These are phyloP conservation scores for Corymbia calophylla DNA, from an alignment of 441 rosid genomes.

Conservation along the genomic window DNA sequence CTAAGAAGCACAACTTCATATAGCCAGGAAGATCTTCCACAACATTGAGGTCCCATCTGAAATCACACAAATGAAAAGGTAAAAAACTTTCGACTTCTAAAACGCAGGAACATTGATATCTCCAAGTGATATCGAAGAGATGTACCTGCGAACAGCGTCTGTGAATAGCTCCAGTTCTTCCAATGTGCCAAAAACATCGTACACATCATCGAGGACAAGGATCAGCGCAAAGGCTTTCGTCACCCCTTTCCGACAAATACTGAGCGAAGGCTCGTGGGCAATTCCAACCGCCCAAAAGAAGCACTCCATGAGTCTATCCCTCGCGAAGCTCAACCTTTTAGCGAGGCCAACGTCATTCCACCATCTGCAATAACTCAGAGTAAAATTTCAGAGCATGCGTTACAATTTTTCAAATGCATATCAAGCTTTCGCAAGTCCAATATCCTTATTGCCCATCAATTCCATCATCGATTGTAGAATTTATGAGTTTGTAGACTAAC, in stretches of 20 bases:
- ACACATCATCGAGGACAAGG: constrained; percentile 12
- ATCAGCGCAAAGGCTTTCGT: constrained; percentile 11
- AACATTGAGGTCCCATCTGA: constrained; percentile 32
- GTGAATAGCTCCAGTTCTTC: constrained; percentile 20
- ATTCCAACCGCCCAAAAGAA: constrained; percentile 11
- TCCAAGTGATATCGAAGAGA: background rate
- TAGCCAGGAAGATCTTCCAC: constrained; percentile 24
- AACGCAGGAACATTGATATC: background rate
- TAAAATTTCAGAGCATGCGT: background rate
- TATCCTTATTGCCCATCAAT: background rate
- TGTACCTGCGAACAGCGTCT: constrained; percentile 10
- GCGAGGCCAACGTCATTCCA: constrained; percentile 10
- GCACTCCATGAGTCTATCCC: constrained; percentile 15
- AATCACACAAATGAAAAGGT: background rate
- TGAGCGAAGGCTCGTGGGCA: constrained; percentile 1
- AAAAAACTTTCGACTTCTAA: background rate
- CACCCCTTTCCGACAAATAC: background rate
- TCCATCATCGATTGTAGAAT: background rate
- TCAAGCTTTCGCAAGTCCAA: background rate
- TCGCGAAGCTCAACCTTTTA: constrained; percentile 5
- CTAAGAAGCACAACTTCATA: constrained; percentile 33
- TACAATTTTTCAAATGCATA: background rate
- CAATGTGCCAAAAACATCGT: constrained; percentile 17
- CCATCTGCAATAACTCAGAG: constrained; percentile 11
- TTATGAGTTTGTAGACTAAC: background rate